Conservation (phyloP, 2,329 filamentous ascomycete species). For the Fusarium anguioides region DNA sequence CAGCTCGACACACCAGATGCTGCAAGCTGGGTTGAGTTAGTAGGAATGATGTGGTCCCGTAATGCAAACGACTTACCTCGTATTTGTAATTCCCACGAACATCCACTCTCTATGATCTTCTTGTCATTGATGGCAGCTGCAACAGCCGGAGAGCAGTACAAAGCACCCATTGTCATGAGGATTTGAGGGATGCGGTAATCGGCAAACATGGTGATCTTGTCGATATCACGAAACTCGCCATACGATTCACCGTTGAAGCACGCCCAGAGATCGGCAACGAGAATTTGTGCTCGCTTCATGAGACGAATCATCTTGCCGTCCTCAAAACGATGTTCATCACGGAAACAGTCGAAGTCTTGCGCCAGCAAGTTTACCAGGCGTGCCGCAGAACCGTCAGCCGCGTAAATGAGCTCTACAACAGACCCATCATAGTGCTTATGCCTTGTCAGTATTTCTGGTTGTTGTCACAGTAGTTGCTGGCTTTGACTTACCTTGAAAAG, state of each 20-base stretch:
- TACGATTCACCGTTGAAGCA: slow-evolving; percentile 86
- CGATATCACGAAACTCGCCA: slow-evolving; percentile 88
- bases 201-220: slow-evolving; percentile 98
- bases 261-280: slow-evolving; percentile 96
- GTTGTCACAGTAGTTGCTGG: no score
- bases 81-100: slow-evolving; percentile 86
- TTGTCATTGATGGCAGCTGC: slow-evolving; percentile 74
- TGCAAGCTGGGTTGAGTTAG: slow-evolving; percentile 70
- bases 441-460: neutral
- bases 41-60: neutral
- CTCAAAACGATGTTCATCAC: slow-evolving; percentile 82
- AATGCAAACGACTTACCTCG: slow-evolving; percentile 65
- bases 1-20: slow-evolving; percentile 95
- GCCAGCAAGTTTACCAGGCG: slow-evolving; percentile 87
- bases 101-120: slow-evolving; percentile 75
- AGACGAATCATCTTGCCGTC: slow-evolving; percentile 79
- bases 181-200: slow-evolving; percentile 98
- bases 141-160: slow-evolving; percentile 85
- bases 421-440: slow-evolving; percentile 78
- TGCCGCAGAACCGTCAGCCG: slow-evolving; percentile 82
- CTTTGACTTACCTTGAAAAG: slow-evolving; percentile 74
- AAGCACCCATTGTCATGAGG: slow-evolving; percentile 81
- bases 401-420: slow-evolving; percentile 77
- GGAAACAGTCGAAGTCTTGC: slow-evolving; percentile 84
- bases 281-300: slow-evolving; percentile 94